phyloP scores from a whole-genome alignment of 495 filamentous ascomycete species.

The Tetracladium marchalianum region DNA sequence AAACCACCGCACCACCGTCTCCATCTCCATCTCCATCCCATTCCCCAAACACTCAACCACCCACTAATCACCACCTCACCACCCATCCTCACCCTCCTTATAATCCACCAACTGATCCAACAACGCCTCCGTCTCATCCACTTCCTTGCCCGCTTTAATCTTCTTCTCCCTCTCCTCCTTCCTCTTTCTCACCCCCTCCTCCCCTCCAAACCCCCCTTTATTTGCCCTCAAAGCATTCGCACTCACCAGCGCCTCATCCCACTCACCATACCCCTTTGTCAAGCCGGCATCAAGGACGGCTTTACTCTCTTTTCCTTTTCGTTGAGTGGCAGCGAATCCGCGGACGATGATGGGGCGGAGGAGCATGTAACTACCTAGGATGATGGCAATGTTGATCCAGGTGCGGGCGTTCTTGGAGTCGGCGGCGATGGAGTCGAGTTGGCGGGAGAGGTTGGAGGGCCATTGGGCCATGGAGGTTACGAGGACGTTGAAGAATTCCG shows the following conservation, averaged over 20 bases:
- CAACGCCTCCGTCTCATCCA: conserved; percentile 59
- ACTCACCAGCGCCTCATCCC: conserved; percentile 26
- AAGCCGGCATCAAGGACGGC: too few species aligned
- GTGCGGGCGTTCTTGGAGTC: too few species aligned
- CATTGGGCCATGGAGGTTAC: too few species aligned
- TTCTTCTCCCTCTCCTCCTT: conserved; percentile 44
- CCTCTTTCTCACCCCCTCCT: conserved; percentile 52
- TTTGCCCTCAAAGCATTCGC: conserved; percentile 42
- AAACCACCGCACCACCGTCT: background rate
- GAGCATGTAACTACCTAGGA: too few species aligned
- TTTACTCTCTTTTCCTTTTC: too few species aligned
- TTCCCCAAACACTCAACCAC: background rate
- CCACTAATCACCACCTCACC: conserved; percentile 2
- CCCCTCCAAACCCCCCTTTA: conserved; percentile 35
- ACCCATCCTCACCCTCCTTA: conserved; percentile 13
- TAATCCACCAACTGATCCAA: conserved; percentile 58
- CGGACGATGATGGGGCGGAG: too few species aligned
- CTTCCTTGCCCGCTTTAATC: conserved; percentile 30
- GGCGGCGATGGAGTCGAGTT: too few species aligned
- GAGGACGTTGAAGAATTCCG: too few species aligned
- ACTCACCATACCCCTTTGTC: too few species aligned
- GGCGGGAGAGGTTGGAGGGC: too few species aligned
- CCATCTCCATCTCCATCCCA: background rate
- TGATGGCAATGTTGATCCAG: too few species aligned
- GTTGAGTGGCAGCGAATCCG: too few species aligned